Evolutionary conservation across 1,284 basidiomycete genomes (phyloP), one percentile per base, ranked within the genome.

Genomic region (Ganoderma lingzhi): DNA sequence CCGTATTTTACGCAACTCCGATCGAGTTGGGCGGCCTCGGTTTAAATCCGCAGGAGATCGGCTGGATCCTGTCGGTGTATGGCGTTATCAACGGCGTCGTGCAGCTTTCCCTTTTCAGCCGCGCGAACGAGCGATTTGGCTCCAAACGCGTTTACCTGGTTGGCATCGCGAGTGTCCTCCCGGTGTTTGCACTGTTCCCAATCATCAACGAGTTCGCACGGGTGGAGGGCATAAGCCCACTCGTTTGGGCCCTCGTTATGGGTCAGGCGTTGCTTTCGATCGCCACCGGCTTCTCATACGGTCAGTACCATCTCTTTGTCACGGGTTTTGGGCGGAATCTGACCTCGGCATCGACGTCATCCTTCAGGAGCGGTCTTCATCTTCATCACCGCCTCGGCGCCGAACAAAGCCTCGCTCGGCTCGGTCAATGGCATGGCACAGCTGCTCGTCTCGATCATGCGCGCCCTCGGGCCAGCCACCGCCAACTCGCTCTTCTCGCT

Each of bases 1-100:
- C 90, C 8, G 82, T 91, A 19, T 90, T 91, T 79, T 85, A 87
- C 70, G 85, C 89, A 19, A 90, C 88, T 68, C 87, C 90, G 3
- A 80, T 89, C 41, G 80, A 82, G 62, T 80, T 87, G 44, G 90
- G 90, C 56, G 89, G 90, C n/a, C 81, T 92, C 45, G 86, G 84
- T 17, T 79, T 90, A 28, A 66, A 76, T 14, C 79, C 81, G 14
- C 74, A 77, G 65, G 73, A 69, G 65, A 80, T 80, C 63, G 79
- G 78, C 51, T 67, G 73, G 39, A 75, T 79, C 64, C 75, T 79
- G n/a, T 76, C 78, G n/a, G 63, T 77, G n/a, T 88, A 85, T 68
- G 90, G 90, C 3, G 72, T 87, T 32, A 71, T 82, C 23, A 88
- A 87, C 55, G 89, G 89, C 6, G 48, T 86, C 17, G 80, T 87